A percentile compares a stretch with the other conserved stretches of the same genome.
Conservation (phyloP, 2,329 filamentous ascomycete genomes). For the Aspergillus spinulosporus region DNA sequence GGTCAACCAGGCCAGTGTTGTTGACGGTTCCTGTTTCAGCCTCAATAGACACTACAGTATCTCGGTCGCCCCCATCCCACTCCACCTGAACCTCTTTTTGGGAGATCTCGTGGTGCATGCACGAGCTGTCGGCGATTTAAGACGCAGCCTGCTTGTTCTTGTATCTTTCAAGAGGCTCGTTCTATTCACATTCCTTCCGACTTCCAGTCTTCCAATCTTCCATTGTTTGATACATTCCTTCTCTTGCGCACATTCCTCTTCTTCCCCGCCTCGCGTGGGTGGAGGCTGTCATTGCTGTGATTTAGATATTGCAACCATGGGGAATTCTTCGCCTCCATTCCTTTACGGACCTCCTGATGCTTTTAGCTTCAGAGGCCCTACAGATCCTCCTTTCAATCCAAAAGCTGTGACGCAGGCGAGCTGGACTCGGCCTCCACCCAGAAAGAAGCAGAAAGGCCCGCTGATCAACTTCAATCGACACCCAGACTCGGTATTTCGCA, state of each 20-base stretch:
- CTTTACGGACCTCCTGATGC: constrained; percentile 64
- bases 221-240: constrained; percentile 23
- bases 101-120: constrained; percentile 6
- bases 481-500: constrained; percentile 67
- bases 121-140: constrained; percentile 10
- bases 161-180: constrained; percentile 9
- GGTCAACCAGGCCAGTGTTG: constrained; percentile 22
- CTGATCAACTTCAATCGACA: constrained; percentile 81
- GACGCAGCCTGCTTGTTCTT: neutral
- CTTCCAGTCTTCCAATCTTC: constrained; percentile 18
- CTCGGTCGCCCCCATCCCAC: constrained; percentile 1
- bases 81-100: constrained; percentile 1
- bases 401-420: constrained; percentile 81
- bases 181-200: constrained; percentile 2
- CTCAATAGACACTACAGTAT: neutral
- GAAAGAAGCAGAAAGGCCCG: constrained; percentile 70
- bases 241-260: constrained; percentile 27
- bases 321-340: constrained; percentile 63
- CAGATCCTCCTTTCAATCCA: constrained; percentile 71
- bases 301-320: constrained; percentile 41
- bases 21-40: constrained; percentile 4
- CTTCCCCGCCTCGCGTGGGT: constrained; percentile 39
- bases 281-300: constrained; percentile 27
- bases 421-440: constrained; percentile 61
- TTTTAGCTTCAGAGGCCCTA: constrained; percentile 54